Base-by-base conservation (phyloP, 805 yeast genomes). In the Nakazawaea ambrosiae region DNA sequence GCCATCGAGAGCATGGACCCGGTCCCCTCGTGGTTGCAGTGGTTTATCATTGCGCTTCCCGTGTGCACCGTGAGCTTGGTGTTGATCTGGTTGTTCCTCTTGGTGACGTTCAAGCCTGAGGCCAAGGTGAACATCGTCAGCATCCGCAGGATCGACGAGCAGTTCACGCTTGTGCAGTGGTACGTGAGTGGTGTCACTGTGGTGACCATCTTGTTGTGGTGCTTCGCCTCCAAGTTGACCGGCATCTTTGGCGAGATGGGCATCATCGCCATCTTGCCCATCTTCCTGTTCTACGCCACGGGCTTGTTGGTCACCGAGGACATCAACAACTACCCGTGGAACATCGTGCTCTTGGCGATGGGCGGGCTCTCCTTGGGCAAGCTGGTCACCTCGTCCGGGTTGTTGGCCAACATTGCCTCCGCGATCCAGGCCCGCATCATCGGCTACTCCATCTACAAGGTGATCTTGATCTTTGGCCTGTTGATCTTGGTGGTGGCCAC, bases 341-440 rank as follows among this genome's bases (percentile, higher is more conserved):
- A 95, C 4, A 92, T 90, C 49, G 92, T 92, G 8, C 77, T 90
- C 31, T 68, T 90, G 45, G 97, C 97, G 4, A 92, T 90, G 98
- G 98, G 98, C 23, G 98, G 98, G 44, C 75, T 90, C 36, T 95
- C 96, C 0, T 66, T 90, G 36, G 98, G 98, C 40, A 88, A 87
- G 55, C 96, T 96, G 0, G 97, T 90, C 1, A 78, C 95, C 1
- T 80, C 92, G 7, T 86, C 96, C 2, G 97, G 97, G 0, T 65
- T 90, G 39, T 68, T 90, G 40, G 69, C 77, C 5, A 79, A 90
- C 0, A 80, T 89, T 42, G 97, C 98, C 0, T 47, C 61, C 3
- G 55, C 66, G 1, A 83, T 92, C 41, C 87, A 84, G 51, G 51
- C 58, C 2, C 61, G 70, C 41, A 84, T 90, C n/a, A 70, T 70